Evolutionary conservation across 176 grass and related monocot genomes (phyloP), one percentile per base, ranked within the genome.

Genomic region (Elaeis guineensis): DNA sequence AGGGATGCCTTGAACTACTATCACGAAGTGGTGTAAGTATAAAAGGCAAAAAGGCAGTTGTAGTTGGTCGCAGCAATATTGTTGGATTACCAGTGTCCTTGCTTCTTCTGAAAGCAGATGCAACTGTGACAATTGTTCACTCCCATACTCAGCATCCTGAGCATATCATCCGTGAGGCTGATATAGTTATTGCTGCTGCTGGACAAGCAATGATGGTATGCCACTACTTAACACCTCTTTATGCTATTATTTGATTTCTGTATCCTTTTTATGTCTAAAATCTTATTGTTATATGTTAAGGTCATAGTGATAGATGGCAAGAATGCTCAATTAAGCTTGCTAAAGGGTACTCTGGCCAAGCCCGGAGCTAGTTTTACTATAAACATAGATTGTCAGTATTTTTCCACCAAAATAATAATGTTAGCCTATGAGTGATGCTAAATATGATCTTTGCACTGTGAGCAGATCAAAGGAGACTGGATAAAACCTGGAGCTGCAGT

Each of bases 1-100:
- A 98, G 93, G 87, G 93, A 55, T 98, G 93, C 60, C 78, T 98
- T 64, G 93, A 98, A 75, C 93, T 98, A 49, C 61, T 98, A 26
- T 72, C 87, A 25, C 62, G 81, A 26, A 92, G 93, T 8, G 87
- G 87, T 54, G 20, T 97, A 57, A 73, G 65, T 16, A 50, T 89
- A 16, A 92, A 91, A 77, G 84, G 93, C 51, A 92, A 92, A 63
- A 76, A 62, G 0, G 87, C 87, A 16, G 87, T 89, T 60, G 87
- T 92, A 30, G 93, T 97, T 22, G 93, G 93, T 20, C 87, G 93
- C 51, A 86, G 93, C 84, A 97, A 92, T 72, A 89, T 97, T 12
- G 93, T 97, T 1, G 92, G 87, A 9, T 65, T 97, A 64, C 92
- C 92, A 4, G 84, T 91, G 24, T 81, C 87, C 23, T 75, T 97